Conservation (phyloP, 2,329 filamentous ascomycete species). For the Calonectria naviculata region DNA sequence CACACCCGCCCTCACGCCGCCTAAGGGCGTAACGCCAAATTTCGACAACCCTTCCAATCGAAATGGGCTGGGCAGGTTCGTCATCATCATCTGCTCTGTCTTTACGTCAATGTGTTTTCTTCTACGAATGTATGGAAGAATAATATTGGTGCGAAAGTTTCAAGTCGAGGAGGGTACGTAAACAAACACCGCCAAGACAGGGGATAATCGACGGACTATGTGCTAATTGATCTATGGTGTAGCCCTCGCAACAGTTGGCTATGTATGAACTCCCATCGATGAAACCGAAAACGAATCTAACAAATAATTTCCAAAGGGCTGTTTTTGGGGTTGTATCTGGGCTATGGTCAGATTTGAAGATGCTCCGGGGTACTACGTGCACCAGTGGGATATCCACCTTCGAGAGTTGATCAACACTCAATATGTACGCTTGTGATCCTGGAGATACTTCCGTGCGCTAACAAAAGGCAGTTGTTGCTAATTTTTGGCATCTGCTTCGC, state of each 20-base stretch:
- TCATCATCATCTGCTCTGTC: background rate
- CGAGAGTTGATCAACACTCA: background rate
- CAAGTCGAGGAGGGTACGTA: background rate
- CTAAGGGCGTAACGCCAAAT: background rate
- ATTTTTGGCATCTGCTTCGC: background rate
- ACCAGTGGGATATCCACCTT: background rate
- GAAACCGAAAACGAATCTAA: background rate
- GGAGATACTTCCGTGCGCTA: fast-evolving
- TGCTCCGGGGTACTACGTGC: background rate
- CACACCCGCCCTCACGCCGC: background rate
- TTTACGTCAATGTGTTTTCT: background rate
- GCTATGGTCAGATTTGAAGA: background rate
- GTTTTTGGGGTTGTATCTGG: background rate
- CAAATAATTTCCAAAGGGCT: background rate
- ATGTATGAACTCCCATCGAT: background rate
- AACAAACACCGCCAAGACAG: no score
- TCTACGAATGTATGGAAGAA: background rate
- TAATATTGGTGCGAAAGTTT: background rate
- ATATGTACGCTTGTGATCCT: background rate
- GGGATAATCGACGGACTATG: no score
- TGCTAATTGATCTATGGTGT: background rate
- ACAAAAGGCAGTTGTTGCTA: background rate
- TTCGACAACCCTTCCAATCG: background rate
- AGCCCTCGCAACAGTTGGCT: background rate
- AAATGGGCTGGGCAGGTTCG: background rate